Percentiles rank a stretch among this genome's conserved stretches.
Evolutionary conservation across 257 asterid genomes (phyloP).

Genomic region (Echites panduratus): DNA sequence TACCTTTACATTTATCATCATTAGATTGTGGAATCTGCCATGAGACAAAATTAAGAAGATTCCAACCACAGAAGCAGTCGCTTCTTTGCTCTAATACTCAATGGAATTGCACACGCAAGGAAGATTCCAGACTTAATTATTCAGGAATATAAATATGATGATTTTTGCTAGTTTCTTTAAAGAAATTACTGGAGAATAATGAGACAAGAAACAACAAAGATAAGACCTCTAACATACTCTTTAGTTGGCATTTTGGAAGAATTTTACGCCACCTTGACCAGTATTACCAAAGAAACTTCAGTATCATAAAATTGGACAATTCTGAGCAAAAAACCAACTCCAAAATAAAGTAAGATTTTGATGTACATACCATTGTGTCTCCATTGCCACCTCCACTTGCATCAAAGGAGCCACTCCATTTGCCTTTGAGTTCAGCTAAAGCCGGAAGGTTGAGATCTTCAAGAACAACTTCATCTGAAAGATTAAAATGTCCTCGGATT

Average conservation of each 20-base stretch:
- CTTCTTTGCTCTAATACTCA: too few species aligned
- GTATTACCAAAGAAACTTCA: not conserved
- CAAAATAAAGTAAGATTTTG: slow-evolving; percentile 9
- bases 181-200: not conserved
- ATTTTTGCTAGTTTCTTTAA: not conserved
- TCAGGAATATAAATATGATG: not conserved
- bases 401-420: slow-evolving; percentile 87
- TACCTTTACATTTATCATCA: not conserved
- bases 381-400: slow-evolving; percentile 99
- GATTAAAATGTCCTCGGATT: slow-evolving; percentile 69
- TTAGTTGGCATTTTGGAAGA: not conserved
- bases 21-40: not conserved
- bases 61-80: not conserved
- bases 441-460: slow-evolving; percentile 94
- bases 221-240: not conserved
- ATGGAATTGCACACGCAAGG: not conserved
- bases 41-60: not conserved
- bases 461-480: slow-evolving; percentile 75
- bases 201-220: not conserved
- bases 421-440: slow-evolving; percentile 93
- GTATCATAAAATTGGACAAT: not conserved
- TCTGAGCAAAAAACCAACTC: not conserved
- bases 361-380: slow-evolving; percentile 71
- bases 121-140: not conserved
- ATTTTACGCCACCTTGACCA: not conserved